These are phyloP conservation scores for Gynochthodes officinalis DNA, from an alignment of 257 asterid genomes.

Conservation along the genomic window DNA sequence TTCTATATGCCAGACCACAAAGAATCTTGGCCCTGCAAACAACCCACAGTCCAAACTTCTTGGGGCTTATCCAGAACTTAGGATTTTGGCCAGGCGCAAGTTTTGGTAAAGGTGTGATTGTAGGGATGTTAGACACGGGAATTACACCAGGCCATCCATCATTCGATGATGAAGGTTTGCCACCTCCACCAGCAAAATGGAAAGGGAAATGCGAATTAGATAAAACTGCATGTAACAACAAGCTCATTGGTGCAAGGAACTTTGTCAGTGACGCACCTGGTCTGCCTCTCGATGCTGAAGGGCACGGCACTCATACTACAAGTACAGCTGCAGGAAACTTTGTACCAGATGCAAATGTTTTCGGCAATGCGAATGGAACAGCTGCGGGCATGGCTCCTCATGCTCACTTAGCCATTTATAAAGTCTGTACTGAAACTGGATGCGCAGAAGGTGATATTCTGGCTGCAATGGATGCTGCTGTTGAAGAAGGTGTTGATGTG, in stretches of 20 bases:
- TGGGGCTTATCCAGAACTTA: constrained; percentile 27
- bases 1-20: constrained; percentile 30
- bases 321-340: constrained; percentile 31
- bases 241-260: constrained; percentile 46
- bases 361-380: constrained; percentile 24
- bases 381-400: constrained; percentile 29
- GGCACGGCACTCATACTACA: constrained; percentile 27
- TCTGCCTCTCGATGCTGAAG: constrained; percentile 26
- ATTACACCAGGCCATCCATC: constrained; percentile 37
- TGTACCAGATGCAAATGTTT: constrained; percentile 16
- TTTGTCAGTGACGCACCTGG: constrained; percentile 21
- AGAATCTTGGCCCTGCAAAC: constrained; percentile 26
- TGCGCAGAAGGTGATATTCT: constrained; percentile 9
- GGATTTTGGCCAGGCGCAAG: constrained; percentile 30
- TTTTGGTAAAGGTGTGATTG: constrained; percentile 38
- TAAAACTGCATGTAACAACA: constrained; percentile 31
- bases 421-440: constrained; percentile 1
- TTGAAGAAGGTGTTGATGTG: constrained; percentile 29
- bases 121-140: constrained; percentile 39
- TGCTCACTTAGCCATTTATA: constrained; percentile 27
- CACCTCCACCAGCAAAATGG: constrained; percentile 41
- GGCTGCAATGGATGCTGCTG: constrained; percentile 24
- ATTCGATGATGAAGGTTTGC: constrained; percentile 31
- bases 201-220: constrained; percentile 36
- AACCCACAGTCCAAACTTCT: constrained; percentile 38